Percentiles rank a stretch among this genome's conserved stretches.
These are phyloP conservation scores for Catenaria anguillulae DNA, from an alignment of 371 early-diverging fungal species.

Conservation along the genomic window DNA sequence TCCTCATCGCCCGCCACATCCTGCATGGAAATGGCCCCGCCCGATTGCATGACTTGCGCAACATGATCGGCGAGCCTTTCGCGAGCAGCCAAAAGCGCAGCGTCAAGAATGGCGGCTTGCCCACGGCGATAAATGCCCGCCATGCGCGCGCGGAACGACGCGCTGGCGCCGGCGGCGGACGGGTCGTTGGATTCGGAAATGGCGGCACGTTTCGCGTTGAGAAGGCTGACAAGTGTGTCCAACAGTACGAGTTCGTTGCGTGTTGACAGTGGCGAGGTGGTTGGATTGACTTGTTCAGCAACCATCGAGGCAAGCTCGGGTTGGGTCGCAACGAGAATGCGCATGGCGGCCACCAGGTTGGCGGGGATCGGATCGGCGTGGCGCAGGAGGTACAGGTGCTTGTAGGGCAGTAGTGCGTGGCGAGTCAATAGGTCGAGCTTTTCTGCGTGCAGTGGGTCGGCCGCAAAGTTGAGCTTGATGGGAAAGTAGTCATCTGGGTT, in stretches of 20 bases:
- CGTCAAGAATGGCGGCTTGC: not conserved
- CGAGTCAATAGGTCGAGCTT: not conserved
- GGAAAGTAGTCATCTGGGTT: slow-evolving; percentile 10
- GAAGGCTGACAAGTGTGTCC: not conserved
- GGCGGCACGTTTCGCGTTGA: not conserved
- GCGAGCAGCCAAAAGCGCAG: not conserved
- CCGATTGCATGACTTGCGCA: not conserved
- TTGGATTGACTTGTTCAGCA: not conserved
- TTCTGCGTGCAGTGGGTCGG: slow-evolving; percentile 1
- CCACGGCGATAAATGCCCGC: not conserved
- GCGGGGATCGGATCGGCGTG: not conserved
- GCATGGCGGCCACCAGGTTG: not conserved
- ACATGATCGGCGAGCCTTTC: not conserved
- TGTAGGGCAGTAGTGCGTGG: not conserved
- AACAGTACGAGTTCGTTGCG: not conserved
- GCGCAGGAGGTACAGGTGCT: not conserved
- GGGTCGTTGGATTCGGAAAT: not conserved
- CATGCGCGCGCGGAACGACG: not conserved
- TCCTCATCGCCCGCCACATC: not conserved
- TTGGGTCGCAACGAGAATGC: not conserved
- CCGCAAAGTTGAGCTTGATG: slow-evolving; percentile 8
- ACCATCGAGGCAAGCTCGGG: not conserved
- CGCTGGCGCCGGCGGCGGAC: not conserved
- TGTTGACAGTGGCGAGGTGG: not conserved
- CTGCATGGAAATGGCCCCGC: not conserved